A percentile compares a stretch with the other conserved stretches of the same genome.
These are phyloP conservation scores for Malbranchea cinnamomea DNA, from an alignment of 2,329 filamentous ascomycete genomes.

Conservation along the genomic window DNA sequence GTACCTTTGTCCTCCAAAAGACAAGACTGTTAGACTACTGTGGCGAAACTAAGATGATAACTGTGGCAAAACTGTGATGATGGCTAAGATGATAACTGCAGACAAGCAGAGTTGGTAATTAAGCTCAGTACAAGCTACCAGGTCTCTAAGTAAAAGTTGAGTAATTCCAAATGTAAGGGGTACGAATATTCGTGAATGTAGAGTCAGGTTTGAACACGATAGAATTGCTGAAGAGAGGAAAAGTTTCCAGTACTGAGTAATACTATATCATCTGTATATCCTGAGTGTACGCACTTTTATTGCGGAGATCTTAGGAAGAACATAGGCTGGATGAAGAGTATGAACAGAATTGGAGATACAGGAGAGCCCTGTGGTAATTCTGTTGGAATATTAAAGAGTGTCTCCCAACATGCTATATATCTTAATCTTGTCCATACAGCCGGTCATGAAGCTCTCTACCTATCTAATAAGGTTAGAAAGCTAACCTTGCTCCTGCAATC, in stretches of 20 bases:
- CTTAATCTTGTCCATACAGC: not conserved
- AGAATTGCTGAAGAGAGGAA: too few species aligned
- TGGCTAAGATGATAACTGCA: too few species aligned
- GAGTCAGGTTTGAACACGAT: too few species aligned
- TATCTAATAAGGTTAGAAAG: conserved; percentile 2
- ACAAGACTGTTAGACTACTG: too few species aligned
- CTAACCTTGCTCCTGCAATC: conserved; percentile 3
- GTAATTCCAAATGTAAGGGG: too few species aligned
- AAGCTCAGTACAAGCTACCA: too few species aligned
- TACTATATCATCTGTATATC: conserved; percentile 3
- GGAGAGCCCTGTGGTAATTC: conserved; percentile 5
- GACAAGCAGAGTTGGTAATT: too few species aligned
- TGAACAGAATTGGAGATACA: conserved; percentile 4
- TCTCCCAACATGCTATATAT: not conserved
- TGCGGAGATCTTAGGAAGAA: not conserved
- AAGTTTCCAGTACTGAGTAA: not conserved
- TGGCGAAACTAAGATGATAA: too few species aligned
- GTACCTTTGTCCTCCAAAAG: too few species aligned
- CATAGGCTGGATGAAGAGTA: conserved; percentile 2
- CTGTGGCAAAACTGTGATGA: too few species aligned
- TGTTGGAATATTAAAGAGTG: not conserved
- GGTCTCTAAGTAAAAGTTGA: too few species aligned
- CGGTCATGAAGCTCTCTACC: conserved; percentile 3
- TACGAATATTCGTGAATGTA: too few species aligned
- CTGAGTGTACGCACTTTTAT: not conserved